Base-by-base conservation (phyloP, 2,329 filamentous ascomycete species). In the Paecilomyces dactylethromorphus region DNA sequence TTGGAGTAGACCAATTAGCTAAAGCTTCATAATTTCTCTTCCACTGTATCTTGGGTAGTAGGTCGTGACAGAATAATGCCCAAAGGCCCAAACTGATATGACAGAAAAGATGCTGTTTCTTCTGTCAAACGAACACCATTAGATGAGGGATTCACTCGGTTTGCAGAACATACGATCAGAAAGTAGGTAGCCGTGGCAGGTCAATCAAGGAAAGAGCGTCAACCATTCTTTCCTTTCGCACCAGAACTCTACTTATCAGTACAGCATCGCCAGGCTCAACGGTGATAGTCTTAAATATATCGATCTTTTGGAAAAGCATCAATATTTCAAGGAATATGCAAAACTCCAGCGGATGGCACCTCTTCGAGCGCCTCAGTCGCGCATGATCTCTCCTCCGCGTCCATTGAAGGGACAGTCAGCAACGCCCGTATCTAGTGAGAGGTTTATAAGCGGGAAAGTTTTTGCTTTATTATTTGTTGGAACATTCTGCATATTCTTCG, bases 401-500 rank as follows among this genome's bases (percentile, higher is more conserved):
- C 63, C 63, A 33, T 62, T 67, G 1, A 66, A 70, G 55, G 65
- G 64, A 33, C 59, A 65, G n/a, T 65, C 63, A 6, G 64, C 62
- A 26, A 58, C 33, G 10, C 65, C 67, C 13, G 58, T 66, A 15
- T 59, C 58, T 6, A 67, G 69, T 6, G 62, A 65, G 4, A 67
- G 62, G 26, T 64, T 63, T 21, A 70, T 75, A 55, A 68, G 67
- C 53, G 52, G 70, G 12, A 69, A 65, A 18, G 64, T 71, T 0
- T 68, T 77, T 24, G 55, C 68, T 3, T 63, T 72, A 49, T 62
- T 78, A 1, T 69, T 78, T 22, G 64, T 68, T 1, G 74, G 71
- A 7, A 74, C 74, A 0, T 58, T 76, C 12, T 66, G 65, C 3
- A 75, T 76, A 50, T 77, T 78, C 35, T 56, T 76, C 39, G 55